Evolutionary conservation across 2,329 filamentous ascomycete species (phyloP), one percentile per base, ranked within the genome.

Genomic region (Trichophyton schoenleinii): DNA sequence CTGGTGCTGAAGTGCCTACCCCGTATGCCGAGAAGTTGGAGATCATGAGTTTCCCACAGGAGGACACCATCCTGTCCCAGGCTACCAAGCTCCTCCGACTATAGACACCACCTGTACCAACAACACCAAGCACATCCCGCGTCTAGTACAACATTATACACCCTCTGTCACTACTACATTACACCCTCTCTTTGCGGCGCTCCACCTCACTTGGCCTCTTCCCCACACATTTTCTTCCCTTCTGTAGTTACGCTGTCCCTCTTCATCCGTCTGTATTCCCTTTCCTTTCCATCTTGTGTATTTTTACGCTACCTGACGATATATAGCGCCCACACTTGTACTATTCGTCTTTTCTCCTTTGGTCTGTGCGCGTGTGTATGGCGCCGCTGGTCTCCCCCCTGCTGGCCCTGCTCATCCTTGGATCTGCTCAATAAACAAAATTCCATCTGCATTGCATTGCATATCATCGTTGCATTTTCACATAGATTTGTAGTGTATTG

Each of bases 1-100:
- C 94, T 63, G 94, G 94, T 74, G 92, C 94, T 66, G 94, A 99
- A 75, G 94, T 99, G 11, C 94, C 94, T 58, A 99, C 94, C 6
- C 94, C 94, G 42, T 97, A 99, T 74, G 92, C 94, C 63, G 81
- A 87, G 77, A 89, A 89, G 74, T 83, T 99, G 62, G 94, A 99
- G 83, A 86, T 94, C 78, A 87, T 99, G 89, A 82, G 82, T 70
- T 99, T 99, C 87, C 94, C 94, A 58, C 89, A 87, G 68, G 90
- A 96, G 80, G 76, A 86, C 66, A 81, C 95, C 69, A 96, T 99
- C 72, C 87, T 89, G 75, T 80, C 88, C 69, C 92, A 94, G 74
- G 88, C 88, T 61, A 90, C 87, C 68, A 97, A 96, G 85, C 81
- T 97, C 69, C 81, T 99, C 72, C 83, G 85, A 67, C 79, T 95